Evolutionary conservation across 2,329 filamentous ascomycete genomes (phyloP).

Genomic region (Didymella glomerata): DNA sequence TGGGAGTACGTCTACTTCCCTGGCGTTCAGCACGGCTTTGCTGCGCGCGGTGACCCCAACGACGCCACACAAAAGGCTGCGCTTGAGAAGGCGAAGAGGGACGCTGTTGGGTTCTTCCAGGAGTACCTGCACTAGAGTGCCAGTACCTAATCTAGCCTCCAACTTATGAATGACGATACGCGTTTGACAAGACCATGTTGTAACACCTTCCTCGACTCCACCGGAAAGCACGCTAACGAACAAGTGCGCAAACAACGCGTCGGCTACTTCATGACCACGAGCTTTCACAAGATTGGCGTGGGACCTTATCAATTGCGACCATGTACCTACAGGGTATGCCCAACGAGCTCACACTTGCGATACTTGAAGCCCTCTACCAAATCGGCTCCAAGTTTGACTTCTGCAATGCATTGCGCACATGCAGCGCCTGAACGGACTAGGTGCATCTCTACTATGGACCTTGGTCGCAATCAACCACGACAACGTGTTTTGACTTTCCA

Average conservation of each 20-base stretch:
- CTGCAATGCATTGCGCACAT: not conserved
- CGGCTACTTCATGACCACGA: not conserved
- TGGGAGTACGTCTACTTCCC: slow-evolving; percentile 50
- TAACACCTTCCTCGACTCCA: not conserved
- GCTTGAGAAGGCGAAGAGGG: slow-evolving; percentile 47
- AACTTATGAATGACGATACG: slow-evolving; percentile 1
- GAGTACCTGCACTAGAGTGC: slow-evolving; percentile 44
- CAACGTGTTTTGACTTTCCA: not conserved
- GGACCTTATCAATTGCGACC: not conserved
- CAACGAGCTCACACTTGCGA: not conserved
- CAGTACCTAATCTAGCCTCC: not conserved
- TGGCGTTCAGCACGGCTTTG: slow-evolving; percentile 45
- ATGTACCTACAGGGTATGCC: not conserved
- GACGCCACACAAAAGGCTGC: slow-evolving; percentile 41
- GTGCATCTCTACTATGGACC: not conserved
- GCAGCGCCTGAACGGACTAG: not conserved
- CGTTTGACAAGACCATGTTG: not conserved
- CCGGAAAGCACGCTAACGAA: too few species aligned
- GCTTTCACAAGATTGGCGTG: not conserved
- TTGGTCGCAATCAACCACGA: not conserved
- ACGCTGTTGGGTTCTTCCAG: slow-evolving; percentile 41
- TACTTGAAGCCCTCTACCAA: not conserved
- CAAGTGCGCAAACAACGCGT: not conserved
- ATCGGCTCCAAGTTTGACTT: not conserved
- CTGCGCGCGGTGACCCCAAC: slow-evolving; percentile 38